phyloP scores from a whole-genome alignment of 2,329 filamentous ascomycete species.

The Metarhizium rileyi region DNA sequence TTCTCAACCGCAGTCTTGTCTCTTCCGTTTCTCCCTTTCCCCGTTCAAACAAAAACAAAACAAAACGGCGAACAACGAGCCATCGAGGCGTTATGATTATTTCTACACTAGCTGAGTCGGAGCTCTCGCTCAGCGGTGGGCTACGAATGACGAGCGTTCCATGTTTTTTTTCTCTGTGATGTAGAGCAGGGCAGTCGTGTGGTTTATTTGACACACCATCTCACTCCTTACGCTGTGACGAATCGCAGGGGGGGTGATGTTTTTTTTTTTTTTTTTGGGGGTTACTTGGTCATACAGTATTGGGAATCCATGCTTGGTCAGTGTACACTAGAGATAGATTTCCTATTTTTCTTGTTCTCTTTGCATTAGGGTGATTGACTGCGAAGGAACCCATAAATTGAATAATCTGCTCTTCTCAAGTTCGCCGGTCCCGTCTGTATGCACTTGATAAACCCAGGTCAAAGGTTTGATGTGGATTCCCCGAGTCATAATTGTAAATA shows the following conservation, averaged over 20 bases:
- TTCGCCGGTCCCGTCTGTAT: too few species aligned
- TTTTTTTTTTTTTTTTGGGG: not conserved
- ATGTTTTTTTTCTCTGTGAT: slow-evolving; percentile 5
- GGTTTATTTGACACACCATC: not conserved
- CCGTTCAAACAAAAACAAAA: not conserved
- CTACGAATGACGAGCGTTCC: slow-evolving; percentile 13
- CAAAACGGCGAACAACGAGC: not conserved
- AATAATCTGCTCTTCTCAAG: not conserved
- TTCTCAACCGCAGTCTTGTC: not conserved
- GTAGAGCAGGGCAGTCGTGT: not conserved
- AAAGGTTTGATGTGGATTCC: too few species aligned
- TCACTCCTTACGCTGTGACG: not conserved
- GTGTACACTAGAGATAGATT: slow-evolving; percentile 20
- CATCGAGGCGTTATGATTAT: not conserved
- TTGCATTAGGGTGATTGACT: not conserved
- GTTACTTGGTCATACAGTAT: too few species aligned
- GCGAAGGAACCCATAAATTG: not conserved
- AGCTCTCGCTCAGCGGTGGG: not conserved
- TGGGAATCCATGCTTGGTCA: not conserved
- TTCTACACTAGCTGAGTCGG: not conserved
- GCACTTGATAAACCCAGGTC: too few species aligned
- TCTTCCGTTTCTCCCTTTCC: not conserved
- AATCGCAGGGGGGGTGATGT: not conserved
- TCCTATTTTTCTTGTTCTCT: not conserved
- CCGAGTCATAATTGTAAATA: too few species aligned